Percentiles rank a stretch among this genome's conserved stretches.
Evolutionary conservation across 345 rosid species (phyloP).

Genomic region (Salix udensis): DNA sequence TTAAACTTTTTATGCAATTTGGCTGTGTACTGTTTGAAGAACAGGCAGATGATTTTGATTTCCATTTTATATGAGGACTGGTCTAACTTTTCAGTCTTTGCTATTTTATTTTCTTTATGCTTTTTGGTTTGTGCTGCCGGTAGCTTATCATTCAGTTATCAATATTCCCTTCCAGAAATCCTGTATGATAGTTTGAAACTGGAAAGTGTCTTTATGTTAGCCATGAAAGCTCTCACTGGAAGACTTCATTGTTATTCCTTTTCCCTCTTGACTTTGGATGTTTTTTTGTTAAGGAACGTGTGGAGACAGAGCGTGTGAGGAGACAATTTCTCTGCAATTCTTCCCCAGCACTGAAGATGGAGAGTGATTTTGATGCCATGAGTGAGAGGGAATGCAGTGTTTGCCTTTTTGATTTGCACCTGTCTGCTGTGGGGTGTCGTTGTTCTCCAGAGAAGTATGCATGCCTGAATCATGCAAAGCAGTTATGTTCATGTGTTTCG

Average conservation of each 20-base stretch:
- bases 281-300: slow-evolving; percentile 54
- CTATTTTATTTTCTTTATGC: background rate
- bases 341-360: slow-evolving; percentile 77
- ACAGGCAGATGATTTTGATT: background rate
- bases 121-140: background rate
- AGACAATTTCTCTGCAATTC: slow-evolving; percentile 63
- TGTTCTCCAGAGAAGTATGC: slow-evolving; percentile 89
- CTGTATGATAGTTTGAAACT: background rate
- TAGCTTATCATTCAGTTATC: background rate
- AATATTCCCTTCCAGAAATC: background rate
- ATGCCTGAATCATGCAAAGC: slow-evolving; percentile 85
- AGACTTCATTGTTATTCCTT: background rate
- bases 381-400: slow-evolving; percentile 86
- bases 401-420: slow-evolving; percentile 91
- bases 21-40: background rate
- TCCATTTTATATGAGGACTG: background rate
- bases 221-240: background rate
- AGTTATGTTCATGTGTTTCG: slow-evolving; percentile 73
- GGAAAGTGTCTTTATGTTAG: background rate
- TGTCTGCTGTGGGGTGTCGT: slow-evolving; percentile 92
- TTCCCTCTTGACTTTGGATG: slow-evolving; percentile 14
- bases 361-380: slow-evolving; percentile 74
- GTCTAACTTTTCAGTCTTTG: background rate
- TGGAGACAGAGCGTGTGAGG: slow-evolving; percentile 62
- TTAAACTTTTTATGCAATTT: background rate